phyloP scores from a whole-genome alignment of 108 stramenopile genomes.

The Cyclotella sp. region DNA sequence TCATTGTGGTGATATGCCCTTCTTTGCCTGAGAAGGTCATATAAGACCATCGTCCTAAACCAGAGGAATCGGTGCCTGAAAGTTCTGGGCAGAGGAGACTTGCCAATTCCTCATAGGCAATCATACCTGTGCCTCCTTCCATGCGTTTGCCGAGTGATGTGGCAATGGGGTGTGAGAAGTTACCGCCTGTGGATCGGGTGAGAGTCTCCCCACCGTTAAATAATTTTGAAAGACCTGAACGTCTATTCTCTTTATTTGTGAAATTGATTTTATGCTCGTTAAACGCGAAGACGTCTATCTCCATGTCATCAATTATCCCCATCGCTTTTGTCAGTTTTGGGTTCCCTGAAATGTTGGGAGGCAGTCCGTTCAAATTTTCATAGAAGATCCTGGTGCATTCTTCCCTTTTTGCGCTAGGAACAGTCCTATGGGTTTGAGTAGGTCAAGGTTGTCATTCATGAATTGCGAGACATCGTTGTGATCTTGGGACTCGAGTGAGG shows the following conservation, averaged over 20 bases:
- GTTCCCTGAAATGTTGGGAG: background rate
- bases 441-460: background rate
- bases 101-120: background rate
- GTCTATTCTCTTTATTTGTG: slow-evolving; percentile 11
- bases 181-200: background rate
- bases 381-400: background rate
- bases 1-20: slow-evolving; percentile 7
- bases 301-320: slow-evolving; percentile 22
- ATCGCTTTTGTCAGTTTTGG: background rate
- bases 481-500: too few species aligned
- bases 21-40: slow-evolving; percentile 3
- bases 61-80: background rate
- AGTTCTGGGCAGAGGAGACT: background rate
- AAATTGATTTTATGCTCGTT: slow-evolving; percentile 21
- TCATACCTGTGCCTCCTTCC: slow-evolving; percentile 13
- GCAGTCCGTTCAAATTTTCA: slow-evolving; percentile 23
- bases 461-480: too few species aligned
- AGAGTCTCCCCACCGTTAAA: slow-evolving; percentile 24
- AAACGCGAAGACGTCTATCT: slow-evolving; percentile 5
- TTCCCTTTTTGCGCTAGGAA: slow-evolving; percentile 2
- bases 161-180: background rate
- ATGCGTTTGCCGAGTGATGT: background rate
- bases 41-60: slow-evolving; percentile 9
- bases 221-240: slow-evolving; percentile 12
- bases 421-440: background rate